Evolutionary conservation across 495 filamentous ascomycete genomes (phyloP).

Genomic region (Chaetomium cochliodes): DNA sequence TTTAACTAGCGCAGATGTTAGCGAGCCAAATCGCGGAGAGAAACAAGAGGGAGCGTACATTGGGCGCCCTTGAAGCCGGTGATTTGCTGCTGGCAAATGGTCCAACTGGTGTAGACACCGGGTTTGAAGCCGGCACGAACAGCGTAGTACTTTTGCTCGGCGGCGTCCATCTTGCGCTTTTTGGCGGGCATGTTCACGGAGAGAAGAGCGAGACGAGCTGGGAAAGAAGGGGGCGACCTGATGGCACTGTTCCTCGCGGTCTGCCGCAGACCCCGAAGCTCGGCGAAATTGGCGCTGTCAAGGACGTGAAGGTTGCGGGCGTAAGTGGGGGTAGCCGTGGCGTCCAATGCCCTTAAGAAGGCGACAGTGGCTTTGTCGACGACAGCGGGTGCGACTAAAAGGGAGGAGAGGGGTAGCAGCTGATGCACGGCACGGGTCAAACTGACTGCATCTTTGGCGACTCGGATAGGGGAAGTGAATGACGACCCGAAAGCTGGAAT

Average conservation of each 20-base stretch:
- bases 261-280: background rate
- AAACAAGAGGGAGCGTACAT: slow-evolving; percentile 49
- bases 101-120: slow-evolving; percentile 84
- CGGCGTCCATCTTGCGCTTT: slow-evolving; percentile 44
- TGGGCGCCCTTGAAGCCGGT: slow-evolving; percentile 80
- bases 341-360: background rate
- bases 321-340: background rate
- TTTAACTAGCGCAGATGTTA: slow-evolving; percentile 60
- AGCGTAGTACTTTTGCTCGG: slow-evolving; percentile 74
- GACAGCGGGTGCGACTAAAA: background rate
- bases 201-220: background rate
- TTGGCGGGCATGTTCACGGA: slow-evolving; percentile 24
- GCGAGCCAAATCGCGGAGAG: slow-evolving; percentile 1
- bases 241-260: background rate
- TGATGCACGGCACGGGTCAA: slow-evolving; percentile 7
- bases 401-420: slow-evolving; percentile 20
- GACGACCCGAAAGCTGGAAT: background rate
- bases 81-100: slow-evolving; percentile 76
- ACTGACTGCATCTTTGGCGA: slow-evolving; percentile 6
- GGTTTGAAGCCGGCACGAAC: slow-evolving; percentile 75
- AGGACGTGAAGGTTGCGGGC: background rate
- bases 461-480: background rate
- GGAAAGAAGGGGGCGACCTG: background rate
- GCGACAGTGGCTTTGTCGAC: slow-evolving; percentile 11
- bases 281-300: background rate